Percentiles rank a stretch among this genome's conserved stretches.
These are phyloP conservation scores for Ganoderma leucocontextum DNA, from an alignment of 1,284 basidiomycete species.

Conservation along the genomic window DNA sequence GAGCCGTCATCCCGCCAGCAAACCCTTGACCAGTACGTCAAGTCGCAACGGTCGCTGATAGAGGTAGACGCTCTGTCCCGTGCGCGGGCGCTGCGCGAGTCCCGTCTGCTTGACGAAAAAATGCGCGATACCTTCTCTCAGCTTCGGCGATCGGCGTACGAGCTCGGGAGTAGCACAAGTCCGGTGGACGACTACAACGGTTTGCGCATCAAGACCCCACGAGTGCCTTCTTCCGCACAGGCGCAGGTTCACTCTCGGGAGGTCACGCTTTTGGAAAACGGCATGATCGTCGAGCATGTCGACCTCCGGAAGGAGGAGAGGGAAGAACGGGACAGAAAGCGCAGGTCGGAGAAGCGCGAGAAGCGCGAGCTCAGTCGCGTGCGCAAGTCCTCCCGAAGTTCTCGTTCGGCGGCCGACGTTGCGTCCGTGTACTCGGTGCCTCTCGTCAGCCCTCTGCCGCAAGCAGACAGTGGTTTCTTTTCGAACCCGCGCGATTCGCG, in stretches of 20 bases:
- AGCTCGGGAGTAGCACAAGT: constrained; percentile 56
- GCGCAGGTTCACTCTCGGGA: constrained; percentile 67
- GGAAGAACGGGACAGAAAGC: constrained; percentile 33
- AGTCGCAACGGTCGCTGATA: constrained; percentile 71
- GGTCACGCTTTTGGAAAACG: constrained; percentile 83
- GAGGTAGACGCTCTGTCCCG: constrained; percentile 81
- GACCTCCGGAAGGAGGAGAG: constrained; percentile 82
- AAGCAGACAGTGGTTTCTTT: constrained; percentile 66
- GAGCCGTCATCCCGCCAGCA: constrained; percentile 81
- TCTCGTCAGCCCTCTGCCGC: constrained; percentile 59
- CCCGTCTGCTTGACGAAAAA: constrained; percentile 73
- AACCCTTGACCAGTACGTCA: constrained; percentile 75
- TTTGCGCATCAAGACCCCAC: constrained; percentile 72
- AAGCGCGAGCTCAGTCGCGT: constrained; percentile 52
- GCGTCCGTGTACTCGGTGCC: constrained; percentile 74
- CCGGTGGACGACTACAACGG: constrained; percentile 64
- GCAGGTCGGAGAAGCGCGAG: constrained; percentile 47
- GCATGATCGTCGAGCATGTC: constrained; percentile 87
- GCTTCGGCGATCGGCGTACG: constrained; percentile 78
- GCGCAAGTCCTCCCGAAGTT: constrained; percentile 75
- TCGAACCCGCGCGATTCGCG: constrained; percentile 58
- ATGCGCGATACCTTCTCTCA: constrained; percentile 83
- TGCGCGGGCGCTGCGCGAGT: constrained; percentile 78
- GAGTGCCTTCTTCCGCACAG: constrained; percentile 48
- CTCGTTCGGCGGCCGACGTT: constrained; percentile 63